phyloP scores from a whole-genome alignment of 1,139 yeast species.

The Scheffersomyces lignicola region DNA sequence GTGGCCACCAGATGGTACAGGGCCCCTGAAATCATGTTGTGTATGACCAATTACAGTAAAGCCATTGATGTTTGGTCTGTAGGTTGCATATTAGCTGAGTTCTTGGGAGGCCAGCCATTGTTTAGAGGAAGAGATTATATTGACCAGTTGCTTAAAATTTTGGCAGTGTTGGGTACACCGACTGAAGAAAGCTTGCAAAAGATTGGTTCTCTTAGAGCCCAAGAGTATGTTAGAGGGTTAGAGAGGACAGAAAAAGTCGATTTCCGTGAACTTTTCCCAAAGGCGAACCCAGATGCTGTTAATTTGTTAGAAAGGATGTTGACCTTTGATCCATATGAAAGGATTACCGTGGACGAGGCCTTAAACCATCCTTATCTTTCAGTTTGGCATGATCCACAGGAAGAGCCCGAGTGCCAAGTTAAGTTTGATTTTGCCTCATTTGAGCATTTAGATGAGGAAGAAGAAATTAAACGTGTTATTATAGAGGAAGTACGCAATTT shows the following conservation, averaged over 20 bases:
- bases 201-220: slow-evolving; percentile 88
- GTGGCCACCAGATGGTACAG: slow-evolving; percentile 98
- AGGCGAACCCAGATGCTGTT: slow-evolving; percentile 83
- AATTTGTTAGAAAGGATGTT: slow-evolving; percentile 82
- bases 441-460: slow-evolving; percentile 83
- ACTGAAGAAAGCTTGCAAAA: slow-evolving; percentile 76
- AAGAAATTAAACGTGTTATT: slow-evolving; percentile 72
- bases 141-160: slow-evolving; percentile 87
- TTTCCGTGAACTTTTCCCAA: slow-evolving; percentile 70
- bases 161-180: slow-evolving; percentile 88
- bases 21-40: slow-evolving; percentile 96
- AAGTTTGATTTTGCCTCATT: slow-evolving; percentile 84
- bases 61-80: slow-evolving; percentile 98
- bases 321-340: slow-evolving; percentile 79
- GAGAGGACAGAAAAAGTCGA: slow-evolving; percentile 84
- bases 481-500: slow-evolving; percentile 79
- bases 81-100: slow-evolving; percentile 93
- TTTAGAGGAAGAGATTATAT: slow-evolving; percentile 95
- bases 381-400: slow-evolving; percentile 96
- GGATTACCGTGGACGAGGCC: slow-evolving; percentile 90
- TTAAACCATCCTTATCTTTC: slow-evolving; percentile 83
- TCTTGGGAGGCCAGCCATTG: slow-evolving; percentile 87
- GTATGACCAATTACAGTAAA: slow-evolving; percentile 89
- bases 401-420: slow-evolving; percentile 83
- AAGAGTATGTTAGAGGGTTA: slow-evolving; percentile 83